Percentiles rank a stretch among this genome's conserved stretches.
Conservation (phyloP, 108 stramenopile genomes). For the Nannochloropsis salina region DNA sequence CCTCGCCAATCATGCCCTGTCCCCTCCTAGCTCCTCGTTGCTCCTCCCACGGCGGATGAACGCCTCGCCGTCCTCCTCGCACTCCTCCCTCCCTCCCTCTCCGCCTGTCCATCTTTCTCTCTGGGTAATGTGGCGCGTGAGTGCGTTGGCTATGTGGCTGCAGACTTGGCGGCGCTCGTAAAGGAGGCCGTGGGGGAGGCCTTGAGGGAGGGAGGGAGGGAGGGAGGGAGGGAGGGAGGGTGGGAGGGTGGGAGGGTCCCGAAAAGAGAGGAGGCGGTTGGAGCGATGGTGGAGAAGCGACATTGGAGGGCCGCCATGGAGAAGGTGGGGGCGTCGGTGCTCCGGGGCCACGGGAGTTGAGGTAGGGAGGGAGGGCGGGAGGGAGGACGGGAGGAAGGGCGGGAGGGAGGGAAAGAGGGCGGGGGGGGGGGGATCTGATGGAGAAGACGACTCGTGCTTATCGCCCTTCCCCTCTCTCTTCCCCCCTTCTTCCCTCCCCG, state of each 20-base stretch:
- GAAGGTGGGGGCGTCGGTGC: conserved; percentile 27
- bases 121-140: not conserved
- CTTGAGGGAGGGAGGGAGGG: not conserved
- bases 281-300: not conserved
- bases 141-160: conserved; percentile 29
- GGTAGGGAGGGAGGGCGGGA: conserved; percentile 32
- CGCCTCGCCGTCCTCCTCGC: not conserved
- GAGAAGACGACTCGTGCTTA: not conserved
- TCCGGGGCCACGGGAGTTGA: conserved; percentile 36
- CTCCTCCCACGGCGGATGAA: not conserved
- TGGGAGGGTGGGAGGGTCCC: not conserved
- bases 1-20: not conserved
- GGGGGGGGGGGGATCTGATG: not conserved
- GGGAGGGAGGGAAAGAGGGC: not conserved
- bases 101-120: not conserved
- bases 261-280: not conserved
- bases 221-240: conserved; percentile 22
- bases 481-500: not conserved
- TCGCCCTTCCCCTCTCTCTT: not conserved
- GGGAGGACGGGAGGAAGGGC: conserved; percentile 23
- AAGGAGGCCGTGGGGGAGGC: conserved; percentile 25
- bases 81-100: too few relatives aligned
- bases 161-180: conserved; percentile 40
- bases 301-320: conserved; percentile 31
- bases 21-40: not conserved